A percentile compares a stretch with the other conserved stretches of the same genome.
phyloP scores from a whole-genome alignment of 768 basidiomycete genomes.

The Hirschioporus abietinus region DNA sequence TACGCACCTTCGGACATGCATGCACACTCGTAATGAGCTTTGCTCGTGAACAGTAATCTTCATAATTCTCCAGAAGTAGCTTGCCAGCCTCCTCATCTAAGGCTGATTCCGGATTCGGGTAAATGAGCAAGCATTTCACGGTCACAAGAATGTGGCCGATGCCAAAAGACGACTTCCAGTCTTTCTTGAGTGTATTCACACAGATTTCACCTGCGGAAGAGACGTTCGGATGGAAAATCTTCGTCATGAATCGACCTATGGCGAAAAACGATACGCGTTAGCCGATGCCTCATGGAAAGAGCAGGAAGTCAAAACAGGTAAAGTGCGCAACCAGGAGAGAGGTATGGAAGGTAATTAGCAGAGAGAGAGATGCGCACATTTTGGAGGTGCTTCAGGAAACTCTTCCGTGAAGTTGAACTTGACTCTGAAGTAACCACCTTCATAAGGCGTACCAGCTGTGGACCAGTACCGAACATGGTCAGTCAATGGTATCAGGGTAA shows the following conservation, averaged over 20 bases:
- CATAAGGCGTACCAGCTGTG: slow-evolving; percentile 61
- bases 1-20: slow-evolving; percentile 68
- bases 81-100: slow-evolving; percentile 96
- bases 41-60: slow-evolving; percentile 81
- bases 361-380: slow-evolving; percentile 52
- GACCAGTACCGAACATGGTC: neutral
- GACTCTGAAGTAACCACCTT: slow-evolving; percentile 65
- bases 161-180: slow-evolving; percentile 90
- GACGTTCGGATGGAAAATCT: slow-evolving; percentile 97
- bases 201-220: slow-evolving; percentile 89
- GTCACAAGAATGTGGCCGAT: slow-evolving; percentile 89
- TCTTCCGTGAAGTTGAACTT: slow-evolving; percentile 90
- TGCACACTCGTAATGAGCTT: slow-evolving; percentile 88
- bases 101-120: slow-evolving; percentile 95
- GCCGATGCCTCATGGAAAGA: neutral
- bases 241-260: slow-evolving; percentile 84
- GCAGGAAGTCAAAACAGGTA: neutral
- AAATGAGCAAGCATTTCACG: slow-evolving; percentile 92
- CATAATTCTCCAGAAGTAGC: slow-evolving; percentile 83
- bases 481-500: slow-evolving; percentile 3
- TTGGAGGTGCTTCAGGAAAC: slow-evolving; percentile 90
- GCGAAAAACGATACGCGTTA: neutral
- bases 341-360: slow-evolving; percentile 6
- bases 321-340: neutral
- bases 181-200: slow-evolving; percentile 95